Evolutionary conservation across 768 basidiomycete genomes (phyloP).

Genomic region (Pleurotus sapidus): DNA sequence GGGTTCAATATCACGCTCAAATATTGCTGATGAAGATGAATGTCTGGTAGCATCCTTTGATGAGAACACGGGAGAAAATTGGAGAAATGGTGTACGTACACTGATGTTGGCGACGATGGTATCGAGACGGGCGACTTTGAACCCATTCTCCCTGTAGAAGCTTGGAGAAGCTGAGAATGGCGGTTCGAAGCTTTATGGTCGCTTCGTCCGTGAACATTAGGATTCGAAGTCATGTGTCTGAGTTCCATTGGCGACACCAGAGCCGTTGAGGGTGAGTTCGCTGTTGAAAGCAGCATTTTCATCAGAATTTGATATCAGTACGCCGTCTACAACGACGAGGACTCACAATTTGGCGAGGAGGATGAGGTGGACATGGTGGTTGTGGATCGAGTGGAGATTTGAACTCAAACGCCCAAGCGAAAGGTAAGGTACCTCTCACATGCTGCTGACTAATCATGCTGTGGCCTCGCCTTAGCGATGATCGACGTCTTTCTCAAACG

Average conservation of each 20-base stretch:
- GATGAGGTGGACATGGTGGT: slow-evolving; percentile 5
- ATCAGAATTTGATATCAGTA: neutral
- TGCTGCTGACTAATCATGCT: slow-evolving; percentile 8
- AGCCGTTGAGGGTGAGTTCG: neutral
- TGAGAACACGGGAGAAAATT: neutral
- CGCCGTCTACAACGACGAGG: neutral
- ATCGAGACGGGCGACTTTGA: slow-evolving; percentile 73
- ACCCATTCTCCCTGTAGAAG: slow-evolving; percentile 40
- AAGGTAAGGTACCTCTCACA: neutral
- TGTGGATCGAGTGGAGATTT: neutral
- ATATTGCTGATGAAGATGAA: slow-evolving; percentile 87
- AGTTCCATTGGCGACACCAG: slow-evolving; percentile 31
- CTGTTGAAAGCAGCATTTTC: neutral
- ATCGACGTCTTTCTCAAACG: slow-evolving; percentile 8
- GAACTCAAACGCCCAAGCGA: neutral
- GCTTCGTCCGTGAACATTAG: slow-evolving; percentile 30
- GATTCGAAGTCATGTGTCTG: slow-evolving; percentile 53
- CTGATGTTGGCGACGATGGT: slow-evolving; percentile 76
- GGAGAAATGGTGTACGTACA: slow-evolving; percentile 41
- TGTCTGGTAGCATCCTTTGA: slow-evolving; percentile 31
- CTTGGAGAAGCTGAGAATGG: slow-evolving; percentile 46
- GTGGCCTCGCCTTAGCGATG: neutral
- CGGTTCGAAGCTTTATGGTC: slow-evolving; percentile 19
- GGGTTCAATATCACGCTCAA: slow-evolving; percentile 88
- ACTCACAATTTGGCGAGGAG: slow-evolving; percentile 5